phyloP scores from a whole-genome alignment of 1,139 yeast species.

The Kurtzmaniella quercitrusa region DNA sequence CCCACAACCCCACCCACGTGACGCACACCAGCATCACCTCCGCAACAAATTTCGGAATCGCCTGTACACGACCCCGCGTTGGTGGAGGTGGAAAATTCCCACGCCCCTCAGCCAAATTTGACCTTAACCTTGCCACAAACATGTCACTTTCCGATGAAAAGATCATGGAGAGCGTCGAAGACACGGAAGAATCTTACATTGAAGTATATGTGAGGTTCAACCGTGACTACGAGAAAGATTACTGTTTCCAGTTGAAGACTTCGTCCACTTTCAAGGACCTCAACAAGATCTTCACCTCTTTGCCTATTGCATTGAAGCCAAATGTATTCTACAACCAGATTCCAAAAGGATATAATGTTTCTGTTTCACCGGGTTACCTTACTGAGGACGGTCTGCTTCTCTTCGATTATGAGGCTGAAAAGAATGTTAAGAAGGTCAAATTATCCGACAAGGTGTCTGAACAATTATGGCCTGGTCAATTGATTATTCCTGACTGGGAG shows the following conservation, averaged over 20 bases:
- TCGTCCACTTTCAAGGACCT: conserved; percentile 58
- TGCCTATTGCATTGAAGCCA: conserved; percentile 80
- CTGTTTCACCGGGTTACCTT: conserved; percentile 78
- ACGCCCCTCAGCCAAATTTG: conserved; percentile 2
- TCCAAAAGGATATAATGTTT: conserved; percentile 66
- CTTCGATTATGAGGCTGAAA: conserved; percentile 57
- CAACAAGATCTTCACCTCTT: conserved; percentile 53
- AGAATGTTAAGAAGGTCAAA: conserved; percentile 42
- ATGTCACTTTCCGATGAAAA: conserved; percentile 13
- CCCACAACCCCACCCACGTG: neutral
- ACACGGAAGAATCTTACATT: conserved; percentile 24
- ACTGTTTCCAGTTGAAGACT: conserved; percentile 71
- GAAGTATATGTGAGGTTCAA: conserved; percentile 85
- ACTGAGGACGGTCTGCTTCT: conserved; percentile 81
- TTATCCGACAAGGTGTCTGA: conserved; percentile 49
- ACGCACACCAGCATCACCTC: neutral
- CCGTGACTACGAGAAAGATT: conserved; percentile 81
- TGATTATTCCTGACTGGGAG: conserved; percentile 79
- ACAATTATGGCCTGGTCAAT: conserved; percentile 85
- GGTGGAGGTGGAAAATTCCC: conserved; percentile 6
- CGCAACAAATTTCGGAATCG: neutral
- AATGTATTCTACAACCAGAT: conserved; percentile 60
- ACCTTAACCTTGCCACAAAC: conserved; percentile 13
- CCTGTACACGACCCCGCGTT: conserved; percentile 1
- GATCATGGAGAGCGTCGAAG: conserved; percentile 13